A percentile compares a stretch with the other conserved stretches of the same genome.
These are phyloP conservation scores for Blastocystis sp. DNA, from an alignment of 352 stramenopile species.

Conservation along the genomic window DNA sequence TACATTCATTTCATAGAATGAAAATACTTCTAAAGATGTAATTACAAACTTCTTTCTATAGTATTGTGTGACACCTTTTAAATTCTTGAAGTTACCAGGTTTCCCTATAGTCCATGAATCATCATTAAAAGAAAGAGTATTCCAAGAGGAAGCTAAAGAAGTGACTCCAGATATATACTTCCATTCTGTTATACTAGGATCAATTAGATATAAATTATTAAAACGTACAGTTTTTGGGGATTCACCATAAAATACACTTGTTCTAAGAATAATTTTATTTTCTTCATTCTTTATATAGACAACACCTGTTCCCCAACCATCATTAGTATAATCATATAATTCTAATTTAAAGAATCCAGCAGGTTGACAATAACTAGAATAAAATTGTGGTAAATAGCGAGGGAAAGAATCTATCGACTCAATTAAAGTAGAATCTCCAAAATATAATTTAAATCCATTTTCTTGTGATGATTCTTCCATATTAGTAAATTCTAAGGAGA, in stretches of 20 bases:
- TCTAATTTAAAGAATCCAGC: slow-evolving; percentile 5
- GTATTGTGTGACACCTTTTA: slow-evolving; percentile 23
- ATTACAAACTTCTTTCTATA: too few relatives aligned
- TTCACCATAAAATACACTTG: not conserved
- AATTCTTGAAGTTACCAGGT: not conserved
- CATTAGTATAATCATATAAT: slow-evolving; percentile 6
- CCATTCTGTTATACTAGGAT: too few relatives aligned
- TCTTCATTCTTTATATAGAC: slow-evolving; percentile 1
- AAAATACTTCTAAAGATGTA: not conserved
- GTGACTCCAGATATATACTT: too few relatives aligned
- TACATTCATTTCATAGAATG: not conserved
- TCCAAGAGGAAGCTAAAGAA: too few relatives aligned
- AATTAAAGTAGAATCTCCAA: too few relatives aligned
- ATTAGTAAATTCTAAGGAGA: too few relatives aligned
- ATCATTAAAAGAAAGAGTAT: too few relatives aligned
- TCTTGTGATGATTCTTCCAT: too few relatives aligned
- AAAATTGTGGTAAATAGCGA: too few relatives aligned
- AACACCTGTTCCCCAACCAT: not conserved
- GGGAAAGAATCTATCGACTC: too few relatives aligned
- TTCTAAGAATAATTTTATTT: not conserved
- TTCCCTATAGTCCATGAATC: not conserved
- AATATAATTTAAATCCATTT: too few relatives aligned
- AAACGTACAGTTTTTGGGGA: not conserved
- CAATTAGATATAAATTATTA: too few relatives aligned
- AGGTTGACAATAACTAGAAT: not conserved